Evolutionary conservation across 352 stramenopile species (phyloP), one percentile per base, ranked within the genome.

Genomic region (Thraustochytrium sp.): DNA sequence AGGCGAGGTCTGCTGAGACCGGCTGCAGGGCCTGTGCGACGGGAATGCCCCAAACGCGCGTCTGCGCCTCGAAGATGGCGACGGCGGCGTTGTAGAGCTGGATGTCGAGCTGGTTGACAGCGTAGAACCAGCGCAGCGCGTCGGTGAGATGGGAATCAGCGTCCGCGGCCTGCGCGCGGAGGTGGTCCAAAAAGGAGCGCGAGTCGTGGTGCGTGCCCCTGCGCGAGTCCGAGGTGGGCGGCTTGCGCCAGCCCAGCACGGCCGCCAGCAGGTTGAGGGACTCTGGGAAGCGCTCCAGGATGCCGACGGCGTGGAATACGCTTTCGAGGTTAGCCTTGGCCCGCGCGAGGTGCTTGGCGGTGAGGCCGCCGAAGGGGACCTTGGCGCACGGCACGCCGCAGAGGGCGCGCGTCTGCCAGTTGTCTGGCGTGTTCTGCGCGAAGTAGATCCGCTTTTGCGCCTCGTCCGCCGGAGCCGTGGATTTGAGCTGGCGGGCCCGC

Each of bases 31-130:
- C 46, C n/a, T n/a, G n/a, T n/a, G n/a, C 59, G 11, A 72, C 59
- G 11, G 8, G 16, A 21, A 40, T 62, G 2, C 46, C 46, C 11
- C 31, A 29, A 18, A 2, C 29, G 11, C 18, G 18, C 13, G 46
- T 26, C 46, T 77, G 65, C 13, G 16, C 11, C 26, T 72, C 13
- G 31, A 77, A 77, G 8, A 77, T n/a, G 18, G 18, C n/a, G 23
- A 23, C 5, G 13, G 40, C 65, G n/a, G 64, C 68, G 42, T 77
- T 77, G 42, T 77, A 77, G 11, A 77, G 26, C 18, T 11, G 13
- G 64, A 75, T 77, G n/a, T 77, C 65, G 21, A 77, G 65, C 8
- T 46, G 49, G 37, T 77, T 77, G 13, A 26, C 34, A 8, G 65
- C 65, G 13, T 77, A 18, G 65, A 62, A 77, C 65, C 65, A 77